phyloP scores from a whole-genome alignment of 23 red algal species.

The Agarophyton chilense region DNA sequence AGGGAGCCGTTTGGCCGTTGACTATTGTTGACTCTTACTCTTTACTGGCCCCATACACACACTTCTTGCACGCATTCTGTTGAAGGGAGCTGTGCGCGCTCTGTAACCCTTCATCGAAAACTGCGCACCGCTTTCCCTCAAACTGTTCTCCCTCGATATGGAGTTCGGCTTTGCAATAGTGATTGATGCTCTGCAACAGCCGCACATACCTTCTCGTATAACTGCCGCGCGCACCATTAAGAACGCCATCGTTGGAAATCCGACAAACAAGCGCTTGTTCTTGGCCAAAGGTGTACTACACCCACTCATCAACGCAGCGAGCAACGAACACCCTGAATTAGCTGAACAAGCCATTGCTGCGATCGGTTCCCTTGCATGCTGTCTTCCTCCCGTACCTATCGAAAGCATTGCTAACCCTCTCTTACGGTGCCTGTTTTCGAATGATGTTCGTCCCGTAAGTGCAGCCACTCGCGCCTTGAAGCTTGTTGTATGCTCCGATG shows the following conservation, averaged over 20 bases:
- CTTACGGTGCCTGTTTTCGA: slow-evolving; percentile 4
- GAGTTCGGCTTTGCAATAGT: neutral
- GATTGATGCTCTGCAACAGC: neutral
- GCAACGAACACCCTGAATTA: slow-evolving; percentile 3
- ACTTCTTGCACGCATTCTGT: neutral
- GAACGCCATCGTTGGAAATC: slow-evolving; percentile 59
- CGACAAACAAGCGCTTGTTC: slow-evolving; percentile 59
- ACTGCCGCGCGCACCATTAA: slow-evolving; percentile 52
- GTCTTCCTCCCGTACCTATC: slow-evolving; percentile 16
- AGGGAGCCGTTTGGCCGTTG: neutral
- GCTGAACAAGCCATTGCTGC: slow-evolving; percentile 50
- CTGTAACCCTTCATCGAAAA: neutral
- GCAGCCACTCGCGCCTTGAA: slow-evolving; percentile 54
- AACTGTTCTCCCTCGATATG: neutral
- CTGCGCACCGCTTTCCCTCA: no score
- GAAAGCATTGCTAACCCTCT: slow-evolving; percentile 1
- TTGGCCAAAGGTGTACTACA: slow-evolving; percentile 15
- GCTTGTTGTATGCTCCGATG: slow-evolving; percentile 30
- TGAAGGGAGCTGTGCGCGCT: neutral
- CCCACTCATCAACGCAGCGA: slow-evolving; percentile 13
- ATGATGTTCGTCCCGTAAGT: slow-evolving; percentile 28
- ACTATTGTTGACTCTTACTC: neutral
- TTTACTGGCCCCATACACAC: neutral
- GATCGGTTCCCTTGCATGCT: slow-evolving; percentile 48
- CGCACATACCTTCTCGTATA: neutral